Evolutionary conservation across 768 basidiomycete species (phyloP), one percentile per base, ranked within the genome.

Genomic region (Termitomyces sp.): DNA sequence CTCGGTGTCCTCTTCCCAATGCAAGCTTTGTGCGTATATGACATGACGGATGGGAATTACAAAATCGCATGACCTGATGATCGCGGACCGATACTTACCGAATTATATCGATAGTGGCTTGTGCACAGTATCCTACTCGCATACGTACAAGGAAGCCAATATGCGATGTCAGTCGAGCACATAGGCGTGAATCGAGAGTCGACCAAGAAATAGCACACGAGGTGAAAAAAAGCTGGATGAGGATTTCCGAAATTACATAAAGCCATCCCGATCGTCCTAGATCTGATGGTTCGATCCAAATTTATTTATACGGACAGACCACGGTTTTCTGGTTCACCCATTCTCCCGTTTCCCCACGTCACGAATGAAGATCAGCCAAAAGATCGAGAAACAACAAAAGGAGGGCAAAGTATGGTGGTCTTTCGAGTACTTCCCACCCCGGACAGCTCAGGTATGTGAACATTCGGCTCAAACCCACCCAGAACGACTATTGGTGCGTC

Each of bases 391-490:
- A 71, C 91, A 91, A 47, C 76, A 84, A 59, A 87, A 89, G 69
- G 90, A 96, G 65, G 87, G 89, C 61, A 86, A 92, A 66, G 76
- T 92, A 58, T 97, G 95, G 90, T 99, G 95, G 95, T 95, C 92
- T 37, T 98, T 99, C 70, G 96, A 99, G 70, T 98, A 95, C 75
- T 98, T 99, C 67, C 96, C 97, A 56, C 95, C 92, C 21, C 80
- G 95, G 61, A 97, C 95, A 34, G 93, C 93, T 49, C 95, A 96
- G 85, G 92, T 93, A 60, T 57, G 72, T 66, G 38, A 54, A 55
- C 5, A 31, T 40, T n/a, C 53, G 14, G 47, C 29, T 25, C 34
- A 17, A 29, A n/a, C 23, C 37, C 16, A 35, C 43, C 23, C 11
- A 17, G 32, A 8, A 43, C 34, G 42, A 38, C 54, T 63, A 27